Percentiles rank a stretch among this genome's conserved stretches.
Conservation (phyloP, 306 rosid genomes). For the Castanea crenata region DNA sequence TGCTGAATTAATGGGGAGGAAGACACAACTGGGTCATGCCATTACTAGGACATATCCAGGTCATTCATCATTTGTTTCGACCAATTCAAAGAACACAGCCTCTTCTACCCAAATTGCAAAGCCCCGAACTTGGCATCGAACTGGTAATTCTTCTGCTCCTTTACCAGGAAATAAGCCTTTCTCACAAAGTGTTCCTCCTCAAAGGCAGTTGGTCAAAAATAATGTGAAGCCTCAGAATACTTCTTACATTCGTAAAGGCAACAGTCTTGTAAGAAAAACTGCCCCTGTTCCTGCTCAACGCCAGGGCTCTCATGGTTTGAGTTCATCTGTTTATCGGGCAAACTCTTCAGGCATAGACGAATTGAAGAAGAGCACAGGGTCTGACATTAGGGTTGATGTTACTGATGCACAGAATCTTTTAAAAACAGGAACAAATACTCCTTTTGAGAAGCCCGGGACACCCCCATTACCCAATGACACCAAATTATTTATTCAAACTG, state of each 20-base stretch:
- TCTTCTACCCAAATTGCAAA: slow-evolving; percentile 48
- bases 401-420: slow-evolving; percentile 28
- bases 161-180: slow-evolving; percentile 37
- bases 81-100: slow-evolving; percentile 39
- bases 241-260: slow-evolving; percentile 92
- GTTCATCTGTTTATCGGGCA: slow-evolving; percentile 33
- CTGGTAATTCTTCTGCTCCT: slow-evolving; percentile 33
- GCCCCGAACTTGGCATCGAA: slow-evolving; percentile 76
- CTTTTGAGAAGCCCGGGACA: slow-evolving; percentile 43
- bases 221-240: slow-evolving; percentile 52
- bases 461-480: slow-evolving; percentile 34
- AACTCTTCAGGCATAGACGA: slow-evolving; percentile 45
- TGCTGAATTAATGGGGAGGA: slow-evolving; percentile 37
- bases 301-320: slow-evolving; percentile 33
- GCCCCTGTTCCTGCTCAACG: slow-evolving; percentile 49
- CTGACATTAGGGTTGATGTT: slow-evolving; percentile 40
- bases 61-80: slow-evolving; percentile 28
- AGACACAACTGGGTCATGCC: slow-evolving; percentile 40
- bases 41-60: slow-evolving; percentile 31
- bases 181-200: slow-evolving; percentile 39
- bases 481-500: slow-evolving; percentile 16
- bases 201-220: slow-evolving; percentile 42
- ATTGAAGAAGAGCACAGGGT: slow-evolving; percentile 33
- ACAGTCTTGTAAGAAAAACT: slow-evolving; percentile 79
- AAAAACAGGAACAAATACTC: slow-evolving; percentile 34